phyloP scores from a whole-genome alignment of 306 rosid genomes.

The Dalbergia cultrata region DNA sequence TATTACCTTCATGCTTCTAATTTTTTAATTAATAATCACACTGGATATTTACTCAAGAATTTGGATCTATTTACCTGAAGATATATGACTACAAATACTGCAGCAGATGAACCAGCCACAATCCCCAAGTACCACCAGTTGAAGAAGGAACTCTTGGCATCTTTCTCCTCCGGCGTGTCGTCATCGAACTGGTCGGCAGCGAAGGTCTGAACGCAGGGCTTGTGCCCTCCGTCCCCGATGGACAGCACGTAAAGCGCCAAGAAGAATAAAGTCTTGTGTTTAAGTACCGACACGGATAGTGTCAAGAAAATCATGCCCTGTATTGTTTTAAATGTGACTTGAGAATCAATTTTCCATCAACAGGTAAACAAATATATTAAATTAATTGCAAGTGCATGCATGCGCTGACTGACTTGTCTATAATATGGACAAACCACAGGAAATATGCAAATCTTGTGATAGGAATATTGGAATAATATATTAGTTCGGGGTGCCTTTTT shows the following conservation, averaged over 20 bases:
- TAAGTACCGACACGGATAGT: slow-evolving; percentile 58
- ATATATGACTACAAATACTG: slow-evolving; percentile 59
- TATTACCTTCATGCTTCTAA: background rate
- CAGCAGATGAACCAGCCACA: slow-evolving; percentile 60
- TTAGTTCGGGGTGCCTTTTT: too few relatives aligned
- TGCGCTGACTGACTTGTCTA: slow-evolving; percentile 21
- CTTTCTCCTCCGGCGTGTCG: slow-evolving; percentile 60
- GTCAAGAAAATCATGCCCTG: slow-evolving; percentile 69
- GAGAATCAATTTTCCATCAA: slow-evolving; percentile 2
- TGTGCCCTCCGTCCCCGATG: slow-evolving; percentile 81
- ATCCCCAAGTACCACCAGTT: slow-evolving; percentile 84
- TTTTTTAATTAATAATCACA: background rate
- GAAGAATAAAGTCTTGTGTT: slow-evolving; percentile 51
- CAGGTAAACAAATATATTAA: slow-evolving; percentile 9
- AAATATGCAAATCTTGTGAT: slow-evolving; percentile 45
- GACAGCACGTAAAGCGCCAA: slow-evolving; percentile 64
- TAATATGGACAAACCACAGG: slow-evolving; percentile 38
- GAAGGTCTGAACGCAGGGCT: slow-evolving; percentile 82
- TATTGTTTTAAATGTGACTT: slow-evolving; percentile 4
- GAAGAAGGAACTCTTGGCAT: slow-evolving; percentile 70
- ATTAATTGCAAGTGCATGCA: slow-evolving; percentile 39
- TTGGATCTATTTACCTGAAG: slow-evolving; percentile 60
- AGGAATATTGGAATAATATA: slow-evolving; percentile 49
- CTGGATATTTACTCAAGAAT: background rate
- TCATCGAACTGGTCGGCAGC: slow-evolving; percentile 91